Base-by-base conservation (phyloP, 306 rosid genomes). In the Glycine tomentella region DNA sequence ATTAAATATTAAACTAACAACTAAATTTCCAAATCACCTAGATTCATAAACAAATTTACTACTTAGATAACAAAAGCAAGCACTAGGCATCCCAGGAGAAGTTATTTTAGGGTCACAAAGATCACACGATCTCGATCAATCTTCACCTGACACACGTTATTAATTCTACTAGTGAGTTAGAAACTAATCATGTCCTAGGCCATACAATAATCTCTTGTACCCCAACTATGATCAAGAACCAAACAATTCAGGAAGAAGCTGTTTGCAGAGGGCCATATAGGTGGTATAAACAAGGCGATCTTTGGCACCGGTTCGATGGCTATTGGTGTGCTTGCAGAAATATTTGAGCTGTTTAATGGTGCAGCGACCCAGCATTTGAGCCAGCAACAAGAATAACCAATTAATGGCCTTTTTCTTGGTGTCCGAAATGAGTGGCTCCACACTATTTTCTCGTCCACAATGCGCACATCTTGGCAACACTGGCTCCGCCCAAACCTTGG, bases 381-480 rank as follows among this genome's bases (percentile, higher is more conserved):
- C 93, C 3, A 90, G 20, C 2, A 91, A 77, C 78, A 93, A 62
- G 70, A 93, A 93, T 68, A 93, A 42, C 92, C 98, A 91, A 10
- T 93, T 93, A 13, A 93, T 89, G 0, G 12, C 3, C 12, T 49
- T 68, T 15, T 74, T 79, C 78, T 81, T 87, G 1, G 80, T 49
- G 8, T 72, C 50, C 0, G 80, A 25, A 0, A 90, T 40, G 0
- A 93, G 2, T 0, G 95, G 95, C 71, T 50, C 88, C 3, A 46
- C 86, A 1, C 86, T 34, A 0, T 87, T 84, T 5, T 87, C 88
- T 0, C 72, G 49, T 0, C 56, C 40, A 5, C 98, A 93, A 1
- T 36, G 42, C 49, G 4, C 8, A 84, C 98, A 93, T 0, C 3
- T 45, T 0, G 85, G 86, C n/a, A 84, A 56, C 2, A 6, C 11